Base-by-base conservation (phyloP, 805 yeast species). In the Teunomyces barrocoloradensis region DNA sequence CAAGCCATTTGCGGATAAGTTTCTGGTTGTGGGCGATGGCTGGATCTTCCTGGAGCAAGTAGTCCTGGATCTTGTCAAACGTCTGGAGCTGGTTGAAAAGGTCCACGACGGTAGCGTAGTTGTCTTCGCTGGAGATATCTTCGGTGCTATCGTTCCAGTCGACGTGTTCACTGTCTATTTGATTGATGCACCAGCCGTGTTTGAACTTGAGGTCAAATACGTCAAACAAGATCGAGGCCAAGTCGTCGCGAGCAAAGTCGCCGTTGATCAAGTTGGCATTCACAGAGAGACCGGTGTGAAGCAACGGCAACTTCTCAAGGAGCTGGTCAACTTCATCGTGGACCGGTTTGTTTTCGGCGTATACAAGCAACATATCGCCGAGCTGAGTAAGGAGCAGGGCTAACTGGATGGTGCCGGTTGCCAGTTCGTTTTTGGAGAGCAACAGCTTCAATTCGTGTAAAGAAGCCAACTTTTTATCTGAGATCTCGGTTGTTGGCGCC, bases 111-210 rank as follows among this genome's bases (percentile, higher is more conserved):
- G 51, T 45, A 12, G 56, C 50, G 45, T 53, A 58, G 42, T 45
- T 49, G 32, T 53, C 56, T 33, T 47, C 45, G 11, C 39, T 37
- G 30, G 38, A 42, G 20, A 43, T 25, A 20, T 39, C 39, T 11
- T 33, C 30, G 15, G 35, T 25, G 39, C 55, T 49, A 10, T 36
- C 34, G 32, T 53, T 38, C 49, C 51, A 50, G n/a, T 49, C 53
- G 7, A 43, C 38, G 11, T 44, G 42, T 17, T 54, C 58, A 38
- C 43, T 54, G 29, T 55, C 57, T 20, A 33, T 76, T 25, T 49
- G 78, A 43, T 77, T 77, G n/a, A 80, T 69, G 21, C 84, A 70
- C 96, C 97, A 91, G 1, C 96, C 97, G 63, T 92, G 98, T 3
- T 81, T 81, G 35, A 91, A 63, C 11, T 75, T 77, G 5, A 87